These are phyloP conservation scores for Tolypocladium tropicale DNA, from an alignment of 2,329 filamentous ascomycete genomes.

Conservation along the genomic window DNA sequence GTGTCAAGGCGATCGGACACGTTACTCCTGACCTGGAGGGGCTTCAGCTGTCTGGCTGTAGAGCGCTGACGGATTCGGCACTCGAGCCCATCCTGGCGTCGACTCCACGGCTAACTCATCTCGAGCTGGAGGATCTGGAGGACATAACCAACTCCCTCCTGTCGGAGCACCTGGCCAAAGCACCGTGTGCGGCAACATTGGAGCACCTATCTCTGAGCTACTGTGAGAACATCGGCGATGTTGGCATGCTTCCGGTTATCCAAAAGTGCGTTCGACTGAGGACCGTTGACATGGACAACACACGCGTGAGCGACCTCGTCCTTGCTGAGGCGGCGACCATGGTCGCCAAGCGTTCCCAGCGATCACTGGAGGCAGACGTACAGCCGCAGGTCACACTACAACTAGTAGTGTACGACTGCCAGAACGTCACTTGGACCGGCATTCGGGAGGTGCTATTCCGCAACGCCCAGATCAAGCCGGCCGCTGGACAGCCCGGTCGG, in stretches of 20 bases:
- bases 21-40: conserved; percentile 73
- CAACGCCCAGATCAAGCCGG: conserved; percentile 63
- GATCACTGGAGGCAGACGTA: conserved; percentile 25
- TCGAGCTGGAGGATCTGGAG: conserved; percentile 81
- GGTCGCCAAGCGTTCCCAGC: conserved; percentile 52
- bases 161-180: conserved; percentile 60
- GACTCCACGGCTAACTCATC: conserved; percentile 66
- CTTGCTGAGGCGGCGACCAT: conserved; percentile 78
- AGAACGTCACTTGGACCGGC: conserved; percentile 86
- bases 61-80: conserved; percentile 61
- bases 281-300: conserved; percentile 85
- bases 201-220: conserved; percentile 82
- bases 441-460: conserved; percentile 76
- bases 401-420: conserved; percentile 83
- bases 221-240: conserved; percentile 77
- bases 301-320: conserved; percentile 75
- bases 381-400: conserved; percentile 54
- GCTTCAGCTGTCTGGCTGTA: conserved; percentile 71
- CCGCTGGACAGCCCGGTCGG: conserved; percentile 24
- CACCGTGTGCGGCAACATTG: conserved; percentile 61
- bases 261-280: conserved; percentile 61
- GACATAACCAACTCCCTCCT: conserved; percentile 67
- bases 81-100: conserved; percentile 65
- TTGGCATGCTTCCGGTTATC: conserved; percentile 73
- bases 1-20: conserved; percentile 61